phyloP scores from a whole-genome alignment of 1,139 yeast genomes.

The Candida labiduridarum region DNA sequence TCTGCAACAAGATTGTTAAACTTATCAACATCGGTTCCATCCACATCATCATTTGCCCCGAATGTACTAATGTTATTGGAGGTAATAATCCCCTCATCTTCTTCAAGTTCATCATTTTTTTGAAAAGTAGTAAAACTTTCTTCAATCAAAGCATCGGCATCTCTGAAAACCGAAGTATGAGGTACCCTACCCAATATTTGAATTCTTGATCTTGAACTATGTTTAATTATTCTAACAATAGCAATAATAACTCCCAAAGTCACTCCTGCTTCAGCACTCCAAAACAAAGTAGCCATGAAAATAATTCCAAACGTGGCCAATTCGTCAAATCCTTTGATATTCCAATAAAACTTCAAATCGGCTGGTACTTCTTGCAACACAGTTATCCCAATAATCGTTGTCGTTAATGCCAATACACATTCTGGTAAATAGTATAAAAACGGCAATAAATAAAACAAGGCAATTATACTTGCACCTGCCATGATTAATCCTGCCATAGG shows the following conservation, averaged over 20 bases:
- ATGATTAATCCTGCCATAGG: slow-evolving; percentile 35
- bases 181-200: slow-evolving; percentile 39
- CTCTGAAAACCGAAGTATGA: slow-evolving; percentile 32
- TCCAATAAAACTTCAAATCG: slow-evolving; percentile 32
- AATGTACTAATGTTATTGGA: too few species aligned
- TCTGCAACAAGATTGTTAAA: slow-evolving; percentile 26
- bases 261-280: slow-evolving; percentile 40
- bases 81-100: not conserved
- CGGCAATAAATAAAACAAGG: slow-evolving; percentile 28
- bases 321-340: slow-evolving; percentile 35
- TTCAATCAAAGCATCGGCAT: slow-evolving; percentile 39
- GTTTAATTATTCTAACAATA: slow-evolving; percentile 28
- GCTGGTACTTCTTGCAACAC: slow-evolving; percentile 36
- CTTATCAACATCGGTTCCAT: slow-evolving; percentile 11
- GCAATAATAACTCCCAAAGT: slow-evolving; percentile 31
- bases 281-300: slow-evolving; percentile 28
- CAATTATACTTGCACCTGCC: slow-evolving; percentile 26
- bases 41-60: not conserved
- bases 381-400: slow-evolving; percentile 40
- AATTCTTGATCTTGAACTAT: slow-evolving; percentile 33
- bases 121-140: slow-evolving; percentile 27
- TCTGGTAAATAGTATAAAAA: slow-evolving; percentile 31
- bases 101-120: slow-evolving; percentile 8
- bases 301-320: slow-evolving; percentile 26
- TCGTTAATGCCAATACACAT: slow-evolving; percentile 36